Evolutionary conservation across 108 stramenopile genomes (phyloP), one percentile per base, ranked within the genome.

Genomic region (Cyclotella sp.): DNA sequence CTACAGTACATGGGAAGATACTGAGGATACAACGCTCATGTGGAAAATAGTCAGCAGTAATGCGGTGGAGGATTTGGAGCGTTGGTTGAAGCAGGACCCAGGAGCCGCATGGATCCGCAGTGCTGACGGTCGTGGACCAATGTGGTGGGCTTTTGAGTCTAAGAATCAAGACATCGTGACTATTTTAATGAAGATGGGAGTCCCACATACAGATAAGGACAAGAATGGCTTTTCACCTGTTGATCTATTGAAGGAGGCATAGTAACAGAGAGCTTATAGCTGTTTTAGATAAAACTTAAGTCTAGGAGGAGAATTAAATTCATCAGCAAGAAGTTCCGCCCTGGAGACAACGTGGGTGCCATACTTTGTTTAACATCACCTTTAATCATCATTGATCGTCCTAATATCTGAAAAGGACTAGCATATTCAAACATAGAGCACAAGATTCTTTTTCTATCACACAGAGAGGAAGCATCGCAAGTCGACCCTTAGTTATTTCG

Each of bases 141-240:
- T 78, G 77, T 95, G 87, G 89, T 96, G 96, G 96, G 93, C 96
- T 15, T 92, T 93, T 79, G 93, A 95, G 75, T 70, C 85, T 53
- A 83, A 90, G 58, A 83, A 88, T 40, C 88, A 93, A 55, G 91
- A 92, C 40, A 91, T 95, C 21, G 91, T 93, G 24, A 87, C 90
- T 57, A 74, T 91, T 70, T 76, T 96, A 70, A 92, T 92, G 88
- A 85, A 85, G 62, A 75, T 79, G 55, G 93, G 93, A 22, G 93
- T 95, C 12, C 90, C 87, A 22, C 87, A 92, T 51, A 93, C 83
- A 4, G 92, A 93, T 62, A 88, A 89, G 45, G 96, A 96, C 68
- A 79, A 85, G 40, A 75, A 87, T 64, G 96, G 96, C 45, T 65
- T 86, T 28, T 88, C 93, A 3, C 93, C 96, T 9, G 83, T 84